Base-by-base conservation (phyloP, 768 basidiomycete species). In the Boletus rubropictus region DNA sequence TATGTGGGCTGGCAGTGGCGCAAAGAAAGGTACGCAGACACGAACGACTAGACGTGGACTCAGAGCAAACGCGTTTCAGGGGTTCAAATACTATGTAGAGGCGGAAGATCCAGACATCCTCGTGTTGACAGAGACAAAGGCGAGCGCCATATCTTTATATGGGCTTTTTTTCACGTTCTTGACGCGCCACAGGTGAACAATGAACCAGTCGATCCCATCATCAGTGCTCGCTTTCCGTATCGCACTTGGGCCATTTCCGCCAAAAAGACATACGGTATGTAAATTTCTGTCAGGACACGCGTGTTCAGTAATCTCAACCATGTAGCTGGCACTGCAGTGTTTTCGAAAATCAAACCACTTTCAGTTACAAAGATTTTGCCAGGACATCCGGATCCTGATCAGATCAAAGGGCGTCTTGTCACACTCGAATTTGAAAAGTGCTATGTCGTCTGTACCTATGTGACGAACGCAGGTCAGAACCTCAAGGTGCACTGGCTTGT, bases 31-130 rank as follows among this genome's bases (percentile, higher is more conserved):
- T 84, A 47, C 42, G 64, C 42, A 2, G 5, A 22, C 22, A 2
- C 32, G 22, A 36, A 17, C 28, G 25, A 4, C 2, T 9, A 7
- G 18, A 6, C 17, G 21, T 27, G 15, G 15, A 22, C 10, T 22
- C 31, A 5, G 7, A 31, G 3, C 4, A 7, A 31, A 43, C 47
- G 38, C 35, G 10, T 51, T n/a, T 8, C 52, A 87, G 83, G 90
- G 90, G 0, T 90, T 94, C 69, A 83, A 81, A 56, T 61, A 71
- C 57, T 94, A 94, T 59, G 72, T 92, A 27, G 82, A 88, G 54
- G 89, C 89, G 2, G 91, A 94, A 56, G 82, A 92, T 59, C 80
- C 91, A 0, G 91, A 94, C 59, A 72, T 94, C 22, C 71, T 93
- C 20, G 76, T 93, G 14, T 69, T 94, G 35, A 89, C 87, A 0